phyloP scores from a whole-genome alignment of 2,329 filamentous ascomycete genomes.

The Aspergillus luchuensis region DNA sequence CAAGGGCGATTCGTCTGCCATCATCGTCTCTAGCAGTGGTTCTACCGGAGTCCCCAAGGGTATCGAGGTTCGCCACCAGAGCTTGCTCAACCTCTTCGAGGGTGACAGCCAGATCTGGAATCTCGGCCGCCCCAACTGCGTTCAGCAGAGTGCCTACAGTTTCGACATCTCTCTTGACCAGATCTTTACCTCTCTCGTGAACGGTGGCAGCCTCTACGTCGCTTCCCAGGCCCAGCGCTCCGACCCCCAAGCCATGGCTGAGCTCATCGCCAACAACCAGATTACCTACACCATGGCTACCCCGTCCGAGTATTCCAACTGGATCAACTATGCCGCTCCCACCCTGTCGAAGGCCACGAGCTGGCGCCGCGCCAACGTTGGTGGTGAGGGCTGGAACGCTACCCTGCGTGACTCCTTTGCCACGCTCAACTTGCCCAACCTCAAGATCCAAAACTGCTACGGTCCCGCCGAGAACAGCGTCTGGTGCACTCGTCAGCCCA shows the following conservation, averaged over 20 bases:
- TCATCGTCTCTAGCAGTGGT: conserved; percentile 15
- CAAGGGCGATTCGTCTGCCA: not conserved
- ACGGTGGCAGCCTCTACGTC: conserved; percentile 7
- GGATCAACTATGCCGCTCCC: not conserved
- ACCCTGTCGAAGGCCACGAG: not conserved
- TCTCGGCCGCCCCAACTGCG: not conserved
- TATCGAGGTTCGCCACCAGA: not conserved
- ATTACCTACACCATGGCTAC: conserved; percentile 7
- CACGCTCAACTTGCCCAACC: conserved; percentile 9
- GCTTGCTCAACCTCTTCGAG: not conserved
- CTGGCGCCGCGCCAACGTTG: conserved; percentile 23
- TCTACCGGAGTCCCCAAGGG: conserved; percentile 14
- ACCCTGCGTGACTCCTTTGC: conserved; percentile 18
- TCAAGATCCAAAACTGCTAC: conserved; percentile 30
- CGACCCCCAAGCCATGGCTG: not conserved
- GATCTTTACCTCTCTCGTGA: conserved; percentile 5
- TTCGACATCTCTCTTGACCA: conserved; percentile 12
- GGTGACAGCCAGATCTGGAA: not conserved
- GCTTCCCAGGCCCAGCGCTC: not conserved
- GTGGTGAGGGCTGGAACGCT: conserved; percentile 21
- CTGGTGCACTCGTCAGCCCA: conserved; percentile 19
- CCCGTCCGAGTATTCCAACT: conserved; percentile 3
- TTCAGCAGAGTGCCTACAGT: conserved; percentile 11
- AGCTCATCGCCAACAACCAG: not conserved
- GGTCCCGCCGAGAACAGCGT: conserved; percentile 33